Conservation (phyloP, 1,284 basidiomycete species). For the Naganishia albida region DNA sequence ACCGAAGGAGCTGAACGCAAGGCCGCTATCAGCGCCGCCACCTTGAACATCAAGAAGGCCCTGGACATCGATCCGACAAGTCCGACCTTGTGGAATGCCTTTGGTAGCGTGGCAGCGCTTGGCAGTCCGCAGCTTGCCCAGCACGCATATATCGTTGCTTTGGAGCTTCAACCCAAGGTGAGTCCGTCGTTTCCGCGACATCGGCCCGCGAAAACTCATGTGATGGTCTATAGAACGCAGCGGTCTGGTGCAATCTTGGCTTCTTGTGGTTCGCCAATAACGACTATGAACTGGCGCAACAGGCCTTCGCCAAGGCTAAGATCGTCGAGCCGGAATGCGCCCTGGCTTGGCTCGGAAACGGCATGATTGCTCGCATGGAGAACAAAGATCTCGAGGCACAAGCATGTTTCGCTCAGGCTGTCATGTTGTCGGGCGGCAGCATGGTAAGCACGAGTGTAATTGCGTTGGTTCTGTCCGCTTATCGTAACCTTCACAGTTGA, state of each 20-base stretch:
- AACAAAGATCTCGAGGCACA: slow-evolving; percentile 66
- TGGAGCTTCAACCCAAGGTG: slow-evolving; percentile 81
- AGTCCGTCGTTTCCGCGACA: slow-evolving; percentile 33
- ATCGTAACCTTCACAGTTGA: slow-evolving; percentile 60
- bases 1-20: slow-evolving; percentile 41
- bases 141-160: slow-evolving; percentile 86
- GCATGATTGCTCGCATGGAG: slow-evolving; percentile 71
- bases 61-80: slow-evolving; percentile 74
- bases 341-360: slow-evolving; percentile 92
- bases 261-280: slow-evolving; percentile 81
- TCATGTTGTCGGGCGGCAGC: slow-evolving; percentile 65
- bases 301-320: slow-evolving; percentile 84
- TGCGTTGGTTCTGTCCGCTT: slow-evolving; percentile 19
- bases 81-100: slow-evolving; percentile 72
- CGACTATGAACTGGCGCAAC: slow-evolving; percentile 80
- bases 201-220: slow-evolving; percentile 12
- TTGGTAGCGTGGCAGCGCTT: slow-evolving; percentile 47
- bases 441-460: slow-evolving; percentile 60
- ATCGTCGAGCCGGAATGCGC: slow-evolving; percentile 88
- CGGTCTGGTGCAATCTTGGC: slow-evolving; percentile 86
- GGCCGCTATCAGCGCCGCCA: slow-evolving; percentile 53
- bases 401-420: slow-evolving; percentile 79
- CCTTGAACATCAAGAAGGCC: slow-evolving; percentile 70
- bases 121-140: slow-evolving; percentile 62
- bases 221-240: slow-evolving; percentile 62